Evolutionary conservation across 306 rosid species (phyloP).

Genomic region (Alnus rubra): DNA sequence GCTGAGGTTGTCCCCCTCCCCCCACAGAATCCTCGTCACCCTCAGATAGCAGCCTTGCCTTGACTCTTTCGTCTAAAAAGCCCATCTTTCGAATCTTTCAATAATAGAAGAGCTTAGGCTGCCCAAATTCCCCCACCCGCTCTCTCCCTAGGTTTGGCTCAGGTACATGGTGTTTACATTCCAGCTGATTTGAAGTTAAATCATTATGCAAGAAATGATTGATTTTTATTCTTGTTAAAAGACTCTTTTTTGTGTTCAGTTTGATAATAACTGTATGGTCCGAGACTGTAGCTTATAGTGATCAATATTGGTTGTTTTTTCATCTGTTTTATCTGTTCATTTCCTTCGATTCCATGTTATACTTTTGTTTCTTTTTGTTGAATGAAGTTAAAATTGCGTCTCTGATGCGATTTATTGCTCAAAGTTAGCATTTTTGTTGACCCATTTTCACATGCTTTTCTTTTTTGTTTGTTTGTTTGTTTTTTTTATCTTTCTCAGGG

Average conservation of each 20-base stretch:
- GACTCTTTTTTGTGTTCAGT: not conserved
- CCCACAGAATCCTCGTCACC: not conserved
- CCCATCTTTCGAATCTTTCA: not conserved
- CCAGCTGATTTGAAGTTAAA: not conserved
- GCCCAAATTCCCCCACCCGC: not conserved
- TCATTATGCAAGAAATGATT: not conserved
- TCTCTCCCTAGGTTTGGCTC: not conserved
- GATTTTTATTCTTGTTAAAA: not conserved
- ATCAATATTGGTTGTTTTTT: not conserved
- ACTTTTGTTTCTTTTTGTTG: not conserved
- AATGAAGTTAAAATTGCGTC: not conserved
- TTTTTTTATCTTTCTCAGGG: not conserved
- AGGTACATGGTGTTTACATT: constrained; percentile 8
- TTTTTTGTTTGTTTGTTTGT: not conserved
- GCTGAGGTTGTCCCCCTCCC: not conserved
- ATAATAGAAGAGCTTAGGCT: not conserved
- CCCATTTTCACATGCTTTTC: not conserved
- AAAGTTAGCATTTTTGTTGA: not conserved
- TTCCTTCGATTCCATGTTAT: not conserved
- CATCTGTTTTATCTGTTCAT: not conserved
- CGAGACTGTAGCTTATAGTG: not conserved
- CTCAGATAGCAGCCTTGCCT: not conserved
- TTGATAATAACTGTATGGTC: not conserved
- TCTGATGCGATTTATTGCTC: not conserved
- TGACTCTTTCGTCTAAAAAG: not conserved